These are phyloP conservation scores for Astragalus glycyphyllos DNA, from an alignment of 306 rosid genomes.

Conservation along the genomic window DNA sequence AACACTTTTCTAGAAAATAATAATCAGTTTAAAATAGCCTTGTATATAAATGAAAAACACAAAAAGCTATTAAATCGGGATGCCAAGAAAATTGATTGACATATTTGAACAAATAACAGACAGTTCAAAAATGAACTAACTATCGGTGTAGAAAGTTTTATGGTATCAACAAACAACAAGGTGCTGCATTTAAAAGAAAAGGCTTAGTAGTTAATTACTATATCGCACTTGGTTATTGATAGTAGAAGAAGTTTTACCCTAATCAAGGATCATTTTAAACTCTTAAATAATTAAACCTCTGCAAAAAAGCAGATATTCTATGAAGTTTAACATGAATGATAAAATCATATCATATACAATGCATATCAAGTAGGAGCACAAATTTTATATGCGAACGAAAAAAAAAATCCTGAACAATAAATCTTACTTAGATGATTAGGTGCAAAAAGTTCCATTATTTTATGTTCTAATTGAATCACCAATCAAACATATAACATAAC, in stretches of 20 bases:
- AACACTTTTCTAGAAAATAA: slow-evolving; percentile 28
- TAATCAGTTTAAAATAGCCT: slow-evolving; percentile 8
- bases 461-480: background rate
- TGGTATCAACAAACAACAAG: background rate
- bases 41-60: background rate
- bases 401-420: slow-evolving; percentile 6
- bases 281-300: background rate
- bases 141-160: background rate
- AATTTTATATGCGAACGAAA: slow-evolving; percentile 6
- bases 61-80: background rate
- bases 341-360: slow-evolving; percentile 4
- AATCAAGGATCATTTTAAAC: slow-evolving; percentile 1
- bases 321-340: slow-evolving; percentile 13
- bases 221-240: slow-evolving; percentile 12
- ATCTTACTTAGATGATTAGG: background rate
- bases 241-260: background rate
- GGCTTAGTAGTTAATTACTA: slow-evolving; percentile 3
- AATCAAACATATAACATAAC: background rate
- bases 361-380: slow-evolving; percentile 23
- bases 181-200: background rate
- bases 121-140: background rate
- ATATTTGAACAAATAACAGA: slow-evolving; percentile 16
- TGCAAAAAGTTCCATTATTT: background rate
- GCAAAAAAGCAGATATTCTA: background rate
- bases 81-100: slow-evolving; percentile 12